Conservation (phyloP, 208 protist genomes). For the Trypanosoma conorhini region DNA sequence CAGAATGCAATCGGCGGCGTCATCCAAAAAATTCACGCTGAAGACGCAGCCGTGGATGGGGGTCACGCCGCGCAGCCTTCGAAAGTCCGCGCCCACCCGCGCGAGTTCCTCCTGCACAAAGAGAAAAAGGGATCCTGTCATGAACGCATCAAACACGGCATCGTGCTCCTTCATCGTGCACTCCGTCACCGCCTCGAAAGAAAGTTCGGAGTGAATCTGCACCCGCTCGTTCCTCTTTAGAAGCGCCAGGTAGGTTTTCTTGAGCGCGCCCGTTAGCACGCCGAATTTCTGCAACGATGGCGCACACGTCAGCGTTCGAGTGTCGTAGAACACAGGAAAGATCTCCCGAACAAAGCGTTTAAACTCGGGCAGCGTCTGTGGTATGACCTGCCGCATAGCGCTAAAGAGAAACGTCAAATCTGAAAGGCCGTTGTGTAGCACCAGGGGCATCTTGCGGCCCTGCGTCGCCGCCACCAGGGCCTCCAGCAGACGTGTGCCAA, state of each 20-base stretch:
- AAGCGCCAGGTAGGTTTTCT: slow-evolving; percentile 26
- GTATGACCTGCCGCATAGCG: slow-evolving; percentile 37
- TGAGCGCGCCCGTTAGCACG: slow-evolving; percentile 43
- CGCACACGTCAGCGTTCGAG: slow-evolving; percentile 46
- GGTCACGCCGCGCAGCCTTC: slow-evolving; percentile 25
- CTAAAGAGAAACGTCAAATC: slow-evolving; percentile 65
- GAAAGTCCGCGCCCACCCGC: slow-evolving; percentile 19
- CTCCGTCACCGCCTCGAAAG: background rate
- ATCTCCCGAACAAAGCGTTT: slow-evolving; percentile 39
- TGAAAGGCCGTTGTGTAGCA: slow-evolving; percentile 64
- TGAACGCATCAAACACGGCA: slow-evolving; percentile 52
- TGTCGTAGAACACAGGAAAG: slow-evolving; percentile 71
- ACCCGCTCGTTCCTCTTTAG: background rate
- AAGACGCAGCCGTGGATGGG: slow-evolving; percentile 43
- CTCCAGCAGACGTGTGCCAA: slow-evolving; percentile 43
- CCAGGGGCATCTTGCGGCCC: slow-evolving; percentile 37
- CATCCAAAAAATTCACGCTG: slow-evolving; percentile 32
- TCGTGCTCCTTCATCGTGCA: slow-evolving; percentile 22
- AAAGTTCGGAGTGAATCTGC: background rate
- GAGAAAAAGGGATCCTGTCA: slow-evolving; percentile 58
- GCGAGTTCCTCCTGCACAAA: slow-evolving; percentile 33
- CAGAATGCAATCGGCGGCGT: slow-evolving; percentile 30
- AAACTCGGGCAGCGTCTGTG: slow-evolving; percentile 37
- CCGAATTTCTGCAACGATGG: slow-evolving; percentile 40
- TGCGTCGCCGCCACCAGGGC: slow-evolving; percentile 45